Conservation (phyloP, 371 early-diverging fungal genomes). For the Mortierella sp. region DNA sequence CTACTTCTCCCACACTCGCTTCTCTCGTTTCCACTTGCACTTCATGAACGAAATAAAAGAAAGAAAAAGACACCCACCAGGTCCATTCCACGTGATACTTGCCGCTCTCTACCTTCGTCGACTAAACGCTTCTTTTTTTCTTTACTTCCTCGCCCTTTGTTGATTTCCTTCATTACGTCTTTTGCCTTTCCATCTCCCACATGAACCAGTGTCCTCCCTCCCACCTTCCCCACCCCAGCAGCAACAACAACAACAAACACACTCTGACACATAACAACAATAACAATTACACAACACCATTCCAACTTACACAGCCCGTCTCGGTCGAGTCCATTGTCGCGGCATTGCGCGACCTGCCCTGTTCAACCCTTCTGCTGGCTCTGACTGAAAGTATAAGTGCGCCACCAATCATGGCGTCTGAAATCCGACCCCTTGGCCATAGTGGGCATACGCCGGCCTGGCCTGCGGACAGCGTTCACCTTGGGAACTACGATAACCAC, state of each 20-base stretch:
- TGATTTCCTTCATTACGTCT: not conserved
- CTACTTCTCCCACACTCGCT: too few relatives aligned
- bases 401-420: constrained; percentile 12
- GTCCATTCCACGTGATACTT: not conserved
- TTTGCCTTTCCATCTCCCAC: constrained; percentile 1
- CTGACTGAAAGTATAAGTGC: not conserved
- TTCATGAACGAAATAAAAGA: not conserved
- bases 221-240: not conserved
- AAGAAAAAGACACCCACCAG: not conserved
- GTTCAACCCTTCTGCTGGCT: not conserved
- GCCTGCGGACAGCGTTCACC: not conserved
- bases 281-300: not conserved
- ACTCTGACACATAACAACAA: not conserved
- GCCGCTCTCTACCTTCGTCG: not conserved
- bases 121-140: not conserved
- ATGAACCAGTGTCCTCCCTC: not conserved
- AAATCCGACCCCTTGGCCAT: not conserved
- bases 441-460: not conserved
- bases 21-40: not conserved
- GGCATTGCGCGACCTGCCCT: constrained; percentile 9
- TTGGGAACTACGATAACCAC: not conserved
- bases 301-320: constrained; percentile 12
- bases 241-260: not conserved
- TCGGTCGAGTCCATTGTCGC: constrained; percentile 11
- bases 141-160: not conserved